These are phyloP conservation scores for Myriosclerotinia duriaeana DNA, from an alignment of 2,329 filamentous ascomycete genomes.

Conservation along the genomic window DNA sequence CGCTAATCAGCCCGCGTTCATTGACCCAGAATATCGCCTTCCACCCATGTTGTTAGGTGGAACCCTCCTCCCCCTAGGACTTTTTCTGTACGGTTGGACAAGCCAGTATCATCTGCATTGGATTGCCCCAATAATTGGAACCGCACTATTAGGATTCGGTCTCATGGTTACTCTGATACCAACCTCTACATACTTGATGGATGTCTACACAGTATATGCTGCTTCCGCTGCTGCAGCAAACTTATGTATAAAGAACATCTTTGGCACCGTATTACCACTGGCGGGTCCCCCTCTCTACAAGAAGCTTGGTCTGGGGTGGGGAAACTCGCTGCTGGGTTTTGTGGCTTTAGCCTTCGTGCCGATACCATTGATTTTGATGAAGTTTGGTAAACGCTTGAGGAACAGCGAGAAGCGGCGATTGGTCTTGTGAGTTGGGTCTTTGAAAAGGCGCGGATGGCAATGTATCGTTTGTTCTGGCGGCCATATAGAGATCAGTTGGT, in stretches of 20 bases:
- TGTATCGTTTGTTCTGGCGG: too few species aligned
- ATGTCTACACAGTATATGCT: background rate
- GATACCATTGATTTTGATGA: background rate
- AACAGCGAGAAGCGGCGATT: background rate
- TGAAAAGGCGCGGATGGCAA: too few species aligned
- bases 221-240: background rate
- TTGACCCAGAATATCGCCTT: slow-evolving; percentile 45
- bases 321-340: background rate
- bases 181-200: background rate
- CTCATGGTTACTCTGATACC: background rate
- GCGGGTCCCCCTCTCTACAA: background rate
- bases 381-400: background rate
- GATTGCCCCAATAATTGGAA: background rate
- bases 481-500: too few species aligned
- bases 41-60: slow-evolving; percentile 43
- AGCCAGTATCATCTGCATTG: slow-evolving; percentile 25
- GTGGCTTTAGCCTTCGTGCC: background rate
- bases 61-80: slow-evolving; percentile 43
- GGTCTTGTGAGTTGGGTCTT: too few species aligned
- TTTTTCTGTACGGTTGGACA: slow-evolving; percentile 51
- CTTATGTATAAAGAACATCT: background rate
- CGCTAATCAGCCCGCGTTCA: background rate
- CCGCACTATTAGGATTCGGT: background rate
- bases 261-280: background rate
- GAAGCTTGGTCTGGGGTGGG: background rate